Evolutionary conservation across 1,284 basidiomycete genomes (phyloP), one percentile per base, ranked within the genome.

Genomic region (Apiotrichum gamsii): DNA sequence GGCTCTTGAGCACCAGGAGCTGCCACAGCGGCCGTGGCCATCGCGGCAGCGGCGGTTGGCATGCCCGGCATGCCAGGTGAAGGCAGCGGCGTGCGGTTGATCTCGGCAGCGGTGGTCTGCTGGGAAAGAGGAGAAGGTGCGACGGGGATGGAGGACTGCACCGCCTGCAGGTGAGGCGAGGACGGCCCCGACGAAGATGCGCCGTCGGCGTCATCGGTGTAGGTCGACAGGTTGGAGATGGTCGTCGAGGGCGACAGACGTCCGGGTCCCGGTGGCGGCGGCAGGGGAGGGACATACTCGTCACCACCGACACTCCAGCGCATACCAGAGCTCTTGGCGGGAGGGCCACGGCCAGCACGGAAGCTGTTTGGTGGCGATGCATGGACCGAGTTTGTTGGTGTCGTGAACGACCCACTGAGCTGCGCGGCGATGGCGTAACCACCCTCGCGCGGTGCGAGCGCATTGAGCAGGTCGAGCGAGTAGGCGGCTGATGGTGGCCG

Each of bases 361-460:
- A 30, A 37, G 31, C 35, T 51, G 32, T 46, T 45, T 8, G 55
- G 39, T 5, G 58, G 45, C 15, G 52, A 33, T 18, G 54, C 47
- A 54, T 51, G 54, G 48, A 33, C 56, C 44, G 25, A 64, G 43
- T 36, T 43, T 5, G 31, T 30, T 5, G 38, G 46, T 19, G 43
- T 43, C 19, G 45, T 36, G 24, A 51, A 52, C 39, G 60, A 58
- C 3, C 36, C 30, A 23, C 57, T 62, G 48, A 71, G 58, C 48
- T 57, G 54, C 6, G 71, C 71, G 4, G 71, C 71, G 29, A 72
- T 57, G 0, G 71, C 71, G 54, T 72, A 72, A 9, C 71, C 71
- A 18, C 71, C 71, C 46, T 72, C 71, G 30, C 69, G 56, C 8
- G 69, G 69, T 9, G 64, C 68, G 2, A 72, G 51, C n/a, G 53